Conservation (phyloP, 2,329 filamentous ascomycete species). For the Fusarium oxysporum region DNA sequence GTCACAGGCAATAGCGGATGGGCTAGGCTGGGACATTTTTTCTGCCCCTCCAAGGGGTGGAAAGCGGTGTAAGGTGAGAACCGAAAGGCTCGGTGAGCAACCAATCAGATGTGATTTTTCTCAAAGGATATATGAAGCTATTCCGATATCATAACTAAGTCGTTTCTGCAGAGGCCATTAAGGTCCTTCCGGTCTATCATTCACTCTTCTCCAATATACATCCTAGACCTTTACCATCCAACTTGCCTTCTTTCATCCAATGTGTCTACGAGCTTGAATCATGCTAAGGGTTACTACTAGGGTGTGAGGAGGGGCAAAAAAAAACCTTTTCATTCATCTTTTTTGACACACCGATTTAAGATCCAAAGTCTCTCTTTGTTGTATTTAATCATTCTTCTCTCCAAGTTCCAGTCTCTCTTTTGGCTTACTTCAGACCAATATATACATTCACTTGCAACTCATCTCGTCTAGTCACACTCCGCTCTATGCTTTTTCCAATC, state of each 20-base stretch:
- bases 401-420: neutral
- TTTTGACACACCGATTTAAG: neutral
- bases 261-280: neutral
- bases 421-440: neutral
- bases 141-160: neutral
- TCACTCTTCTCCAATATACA: neutral
- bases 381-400: neutral
- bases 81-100: slow-evolving; percentile 31
- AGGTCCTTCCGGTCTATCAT: neutral
- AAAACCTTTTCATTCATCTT: neutral
- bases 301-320: neutral
- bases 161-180: neutral
- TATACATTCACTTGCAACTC: neutral
- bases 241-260: neutral
- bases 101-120: slow-evolving; percentile 20
- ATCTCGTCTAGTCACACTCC: slow-evolving; percentile 50
- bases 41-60: slow-evolving; percentile 46
- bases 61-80: slow-evolving; percentile 49
- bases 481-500: slow-evolving; percentile 65
- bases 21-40: slow-evolving; percentile 51
- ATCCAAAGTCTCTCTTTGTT: neutral
- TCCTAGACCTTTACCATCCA: neutral
- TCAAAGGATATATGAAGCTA: neutral
- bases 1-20: slow-evolving; percentile 46
- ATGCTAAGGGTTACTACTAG: neutral